These are phyloP conservation scores for Liriodendron chinense DNA, from an alignment of 164 flowering plant genomes.

Conservation along the genomic window DNA sequence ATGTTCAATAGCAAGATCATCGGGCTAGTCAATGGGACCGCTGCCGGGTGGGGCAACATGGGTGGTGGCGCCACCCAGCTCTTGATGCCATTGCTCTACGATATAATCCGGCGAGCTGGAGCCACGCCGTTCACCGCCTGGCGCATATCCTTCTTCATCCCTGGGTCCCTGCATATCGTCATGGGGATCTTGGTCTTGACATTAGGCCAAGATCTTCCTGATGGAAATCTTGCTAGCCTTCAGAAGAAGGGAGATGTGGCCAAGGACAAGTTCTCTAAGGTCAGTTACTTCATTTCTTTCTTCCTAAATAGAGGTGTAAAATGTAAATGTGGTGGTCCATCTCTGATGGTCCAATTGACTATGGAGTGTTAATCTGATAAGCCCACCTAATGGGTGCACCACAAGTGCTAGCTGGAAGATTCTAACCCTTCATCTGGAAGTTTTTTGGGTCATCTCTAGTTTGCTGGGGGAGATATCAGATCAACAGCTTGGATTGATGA, in stretches of 20 bases:
- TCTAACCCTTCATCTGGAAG: too few relatives aligned
- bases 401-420: too few relatives aligned
- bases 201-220: conserved; percentile 78
- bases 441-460: too few relatives aligned
- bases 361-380: too few relatives aligned
- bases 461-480: too few relatives aligned
- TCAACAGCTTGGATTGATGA: too few relatives aligned
- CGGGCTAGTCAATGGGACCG: conserved; percentile 68
- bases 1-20: conserved; percentile 71
- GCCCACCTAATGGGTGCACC: too few relatives aligned
- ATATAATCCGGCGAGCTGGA: conserved; percentile 38
- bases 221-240: conserved; percentile 57
- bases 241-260: conserved; percentile 59
- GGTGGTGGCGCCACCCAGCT: conserved; percentile 88
- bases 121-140: conserved; percentile 74
- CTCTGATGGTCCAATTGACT: too few relatives aligned
- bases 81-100: conserved; percentile 61
- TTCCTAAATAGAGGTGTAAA: background rate
- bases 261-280: conserved; percentile 68
- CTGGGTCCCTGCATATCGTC: conserved; percentile 55
- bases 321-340: too few relatives aligned
- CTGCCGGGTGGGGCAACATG: conserved; percentile 88
- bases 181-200: conserved; percentile 59
- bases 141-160: conserved; percentile 85
- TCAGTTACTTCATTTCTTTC: conserved; percentile 5